Evolutionary conservation across 2,329 filamentous ascomycete species (phyloP).

Genomic region (Corinectria fuckeliana): DNA sequence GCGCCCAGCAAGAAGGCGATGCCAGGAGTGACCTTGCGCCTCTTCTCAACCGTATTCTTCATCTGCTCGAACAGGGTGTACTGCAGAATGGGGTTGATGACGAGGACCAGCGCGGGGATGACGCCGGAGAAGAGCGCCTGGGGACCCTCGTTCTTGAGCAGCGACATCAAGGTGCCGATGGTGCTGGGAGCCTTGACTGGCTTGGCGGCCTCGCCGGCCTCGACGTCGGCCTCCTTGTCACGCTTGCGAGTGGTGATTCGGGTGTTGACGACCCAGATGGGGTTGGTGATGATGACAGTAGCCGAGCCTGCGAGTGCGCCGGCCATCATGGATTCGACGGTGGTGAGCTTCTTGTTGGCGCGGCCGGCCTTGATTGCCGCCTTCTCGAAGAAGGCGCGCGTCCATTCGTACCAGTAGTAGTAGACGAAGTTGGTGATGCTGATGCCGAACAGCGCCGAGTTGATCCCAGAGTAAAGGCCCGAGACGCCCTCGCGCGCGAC

Average conservation of each 20-base stretch:
- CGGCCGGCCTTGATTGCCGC: constrained; percentile 77
- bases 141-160: constrained; percentile 85
- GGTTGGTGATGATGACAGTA: constrained; percentile 95
- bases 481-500: constrained; percentile 88
- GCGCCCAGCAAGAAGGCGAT: constrained; percentile 92
- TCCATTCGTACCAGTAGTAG: constrained; percentile 99
- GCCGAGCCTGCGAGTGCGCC: constrained; percentile 92
- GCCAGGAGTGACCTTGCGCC: constrained; percentile 77
- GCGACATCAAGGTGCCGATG: constrained; percentile 77
- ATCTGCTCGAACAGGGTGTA: constrained; percentile 99
- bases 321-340: constrained; percentile 91
- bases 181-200: constrained; percentile 70
- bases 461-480: constrained; percentile 90
- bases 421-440: constrained; percentile 99
- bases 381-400: constrained; percentile 81
- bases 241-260: constrained; percentile 91
- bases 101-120: constrained; percentile 87
- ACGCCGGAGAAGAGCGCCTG: constrained; percentile 90
- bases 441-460: constrained; percentile 95
- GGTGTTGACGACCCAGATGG: constrained; percentile 99
- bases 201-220: constrained; percentile 45
- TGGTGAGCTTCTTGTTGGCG: constrained; percentile 82
- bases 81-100: constrained; percentile 98
- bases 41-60: constrained; percentile 85
- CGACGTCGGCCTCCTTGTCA: constrained; percentile 51